phyloP scores from a whole-genome alignment of 176 grass and related monocot species.

The Rhynchospora tenuis region DNA sequence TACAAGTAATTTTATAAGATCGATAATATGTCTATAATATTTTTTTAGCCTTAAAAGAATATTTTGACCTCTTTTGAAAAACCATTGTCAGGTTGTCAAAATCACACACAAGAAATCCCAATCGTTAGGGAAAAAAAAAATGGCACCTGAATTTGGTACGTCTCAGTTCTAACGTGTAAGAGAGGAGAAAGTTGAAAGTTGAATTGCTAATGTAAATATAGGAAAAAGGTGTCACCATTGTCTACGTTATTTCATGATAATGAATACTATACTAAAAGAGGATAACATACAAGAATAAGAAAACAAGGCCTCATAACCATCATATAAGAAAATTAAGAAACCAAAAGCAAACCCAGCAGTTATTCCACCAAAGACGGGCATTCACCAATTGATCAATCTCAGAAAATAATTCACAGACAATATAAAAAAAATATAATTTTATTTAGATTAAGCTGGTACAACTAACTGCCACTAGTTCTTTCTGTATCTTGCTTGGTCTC shows the following conservation, averaged over 20 bases:
- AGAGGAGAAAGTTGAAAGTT: background rate
- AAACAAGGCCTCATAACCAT: background rate
- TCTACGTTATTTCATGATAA: background rate
- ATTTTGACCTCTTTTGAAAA: too few relatives aligned
- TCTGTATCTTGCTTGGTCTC: background rate
- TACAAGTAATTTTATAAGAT: too few relatives aligned
- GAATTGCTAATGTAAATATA: background rate
- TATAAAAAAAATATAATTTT: background rate
- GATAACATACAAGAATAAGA: background rate
- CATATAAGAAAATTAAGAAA: background rate
- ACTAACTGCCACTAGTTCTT: constrained; percentile 13
- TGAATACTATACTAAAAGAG: background rate
- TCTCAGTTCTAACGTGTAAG: background rate
- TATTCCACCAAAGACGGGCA: background rate
- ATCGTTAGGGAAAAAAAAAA: background rate
- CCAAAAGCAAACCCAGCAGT: background rate
- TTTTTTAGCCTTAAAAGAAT: too few relatives aligned
- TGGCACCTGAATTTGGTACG: background rate
- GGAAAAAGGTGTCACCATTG: background rate
- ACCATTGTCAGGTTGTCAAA: too few relatives aligned
- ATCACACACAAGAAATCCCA: too few relatives aligned
- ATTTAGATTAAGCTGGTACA: background rate
- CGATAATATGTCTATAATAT: too few relatives aligned
- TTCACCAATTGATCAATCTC: background rate
- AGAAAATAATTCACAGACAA: background rate